Evolutionary conservation across 768 basidiomycete species (phyloP).

Genomic region (Tylopilus subfusipes): DNA sequence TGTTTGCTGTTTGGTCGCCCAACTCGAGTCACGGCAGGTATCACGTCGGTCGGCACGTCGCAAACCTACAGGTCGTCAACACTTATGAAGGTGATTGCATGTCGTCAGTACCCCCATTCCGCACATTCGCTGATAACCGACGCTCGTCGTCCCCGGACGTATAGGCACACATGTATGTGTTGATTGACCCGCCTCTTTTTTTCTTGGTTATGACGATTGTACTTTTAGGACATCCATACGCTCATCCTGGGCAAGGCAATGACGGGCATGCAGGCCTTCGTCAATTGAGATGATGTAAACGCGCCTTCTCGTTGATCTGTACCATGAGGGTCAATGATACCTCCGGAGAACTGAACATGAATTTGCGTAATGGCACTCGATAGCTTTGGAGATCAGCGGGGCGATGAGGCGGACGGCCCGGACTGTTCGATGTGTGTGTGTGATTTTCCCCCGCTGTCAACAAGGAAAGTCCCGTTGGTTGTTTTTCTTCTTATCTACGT

Average conservation of each 20-base stretch:
- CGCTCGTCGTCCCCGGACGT: background rate
- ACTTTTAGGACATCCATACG: constrained; percentile 76
- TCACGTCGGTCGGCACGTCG: constrained; percentile 91
- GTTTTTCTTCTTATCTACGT: too few relatives aligned
- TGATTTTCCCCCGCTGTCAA: background rate
- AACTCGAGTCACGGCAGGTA: constrained; percentile 47
- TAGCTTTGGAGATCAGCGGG: too few relatives aligned
- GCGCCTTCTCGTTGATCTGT: background rate
- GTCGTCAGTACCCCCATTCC: background rate
- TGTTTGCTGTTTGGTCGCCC: background rate
- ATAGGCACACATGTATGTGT: constrained; percentile 59
- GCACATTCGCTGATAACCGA: background rate
- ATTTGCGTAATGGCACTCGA: too few relatives aligned
- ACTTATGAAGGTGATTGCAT: constrained; percentile 82
- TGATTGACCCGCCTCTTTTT: background rate
- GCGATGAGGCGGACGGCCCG: background rate
- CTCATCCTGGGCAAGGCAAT: constrained; percentile 92
- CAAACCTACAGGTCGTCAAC: constrained; percentile 93
- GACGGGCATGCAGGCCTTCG: constrained; percentile 86
- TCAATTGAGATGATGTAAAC: constrained; percentile 37
- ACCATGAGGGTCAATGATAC: background rate
- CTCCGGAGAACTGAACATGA: background rate
- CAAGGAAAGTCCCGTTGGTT: background rate
- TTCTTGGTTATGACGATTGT: constrained; percentile 1
- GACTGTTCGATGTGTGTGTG: background rate